phyloP scores from a whole-genome alignment of 1,139 yeast species.

The Yamadazyma songkhlaensis region DNA sequence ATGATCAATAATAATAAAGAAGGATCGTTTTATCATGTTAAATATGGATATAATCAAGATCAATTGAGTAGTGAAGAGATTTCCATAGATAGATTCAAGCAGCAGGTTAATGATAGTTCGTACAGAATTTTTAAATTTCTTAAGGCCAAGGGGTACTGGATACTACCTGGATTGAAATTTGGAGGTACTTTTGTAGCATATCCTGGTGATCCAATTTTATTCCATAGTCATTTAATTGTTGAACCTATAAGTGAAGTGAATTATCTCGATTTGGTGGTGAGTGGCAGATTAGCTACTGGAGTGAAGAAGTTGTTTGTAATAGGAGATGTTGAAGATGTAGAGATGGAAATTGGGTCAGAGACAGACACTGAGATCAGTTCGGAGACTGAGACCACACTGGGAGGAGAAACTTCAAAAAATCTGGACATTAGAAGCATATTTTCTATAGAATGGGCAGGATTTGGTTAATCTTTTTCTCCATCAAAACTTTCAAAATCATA shows the following conservation, averaged over 20 bases:
- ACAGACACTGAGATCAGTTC: neutral
- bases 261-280: slow-evolving; percentile 62
- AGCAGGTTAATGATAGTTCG: slow-evolving; percentile 4
- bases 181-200: slow-evolving; percentile 89
- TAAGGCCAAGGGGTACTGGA: slow-evolving; percentile 46
- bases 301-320: slow-evolving; percentile 86
- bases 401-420: slow-evolving; percentile 7
- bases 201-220: slow-evolving; percentile 92
- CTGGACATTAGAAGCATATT: slow-evolving; percentile 26
- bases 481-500: slow-evolving; percentile 18
- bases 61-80: slow-evolving; percentile 1
- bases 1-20: slow-evolving; percentile 4
- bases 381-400: slow-evolving; percentile 12
- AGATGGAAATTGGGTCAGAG: slow-evolving; percentile 3
- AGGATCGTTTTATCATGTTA: slow-evolving; percentile 6
- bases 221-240: slow-evolving; percentile 83
- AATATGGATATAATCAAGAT: slow-evolving; percentile 1
- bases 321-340: slow-evolving; percentile 1
- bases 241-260: slow-evolving; percentile 48
- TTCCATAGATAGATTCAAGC: slow-evolving; percentile 4
- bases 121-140: slow-evolving; percentile 33
- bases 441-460: slow-evolving; percentile 82
- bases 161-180: slow-evolving; percentile 85
- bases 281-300: slow-evolving; percentile 89
- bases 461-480: slow-evolving; percentile 40